Conservation (phyloP, 495 filamentous ascomycete genomes). For the Neurospora sp. region DNA sequence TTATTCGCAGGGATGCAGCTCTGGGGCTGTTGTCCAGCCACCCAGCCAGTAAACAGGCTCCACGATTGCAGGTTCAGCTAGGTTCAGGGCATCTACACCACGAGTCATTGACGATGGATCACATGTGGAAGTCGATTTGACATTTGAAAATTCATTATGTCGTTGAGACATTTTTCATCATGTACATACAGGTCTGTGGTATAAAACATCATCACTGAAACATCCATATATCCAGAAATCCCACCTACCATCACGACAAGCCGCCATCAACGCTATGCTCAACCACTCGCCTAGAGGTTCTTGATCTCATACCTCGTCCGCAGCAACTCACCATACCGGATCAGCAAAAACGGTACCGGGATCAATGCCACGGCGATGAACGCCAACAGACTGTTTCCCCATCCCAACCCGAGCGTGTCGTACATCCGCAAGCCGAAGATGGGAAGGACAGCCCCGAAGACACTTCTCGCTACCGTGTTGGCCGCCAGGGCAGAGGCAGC, state of each 20-base stretch:
- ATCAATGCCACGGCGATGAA: slow-evolving; percentile 43
- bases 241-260: neutral
- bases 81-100: neutral
- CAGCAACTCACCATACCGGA: slow-evolving; percentile 40
- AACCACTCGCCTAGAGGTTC: slow-evolving; percentile 18
- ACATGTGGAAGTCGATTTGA: neutral
- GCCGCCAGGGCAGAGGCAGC: slow-evolving; percentile 51
- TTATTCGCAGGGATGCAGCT: neutral
- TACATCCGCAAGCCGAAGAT: slow-evolving; percentile 47
- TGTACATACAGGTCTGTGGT: neutral
- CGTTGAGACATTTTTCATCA: neutral
- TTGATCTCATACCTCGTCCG: slow-evolving; percentile 34
- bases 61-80: neutral
- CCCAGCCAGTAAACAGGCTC: neutral
- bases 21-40: neutral
- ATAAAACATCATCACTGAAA: neutral
- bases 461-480: slow-evolving; percentile 40
- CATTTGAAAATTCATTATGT: too few relatives aligned
- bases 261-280: neutral
- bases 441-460: slow-evolving; percentile 49
- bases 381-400: slow-evolving; percentile 50
- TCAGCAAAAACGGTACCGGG: slow-evolving; percentile 42
- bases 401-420: slow-evolving; percentile 43
- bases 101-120: neutral
- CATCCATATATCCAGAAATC: neutral